Conservation (phyloP, 1,284 basidiomycete genomes). For the Salmacisia buchloeana region DNA sequence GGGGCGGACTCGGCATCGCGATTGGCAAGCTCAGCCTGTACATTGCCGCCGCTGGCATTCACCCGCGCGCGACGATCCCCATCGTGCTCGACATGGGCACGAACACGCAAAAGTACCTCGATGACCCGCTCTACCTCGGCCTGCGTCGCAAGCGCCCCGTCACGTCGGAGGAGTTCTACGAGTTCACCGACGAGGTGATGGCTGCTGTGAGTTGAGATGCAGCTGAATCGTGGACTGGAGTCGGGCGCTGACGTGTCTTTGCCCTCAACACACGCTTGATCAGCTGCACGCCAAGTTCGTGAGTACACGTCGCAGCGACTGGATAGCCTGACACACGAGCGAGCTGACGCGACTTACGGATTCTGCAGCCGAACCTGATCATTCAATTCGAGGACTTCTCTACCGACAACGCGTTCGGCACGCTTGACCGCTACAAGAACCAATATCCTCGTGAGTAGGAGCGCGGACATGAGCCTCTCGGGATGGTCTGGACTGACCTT, state of each 20-base stretch:
- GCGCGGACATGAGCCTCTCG: too few relatives aligned
- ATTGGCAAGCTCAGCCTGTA: constrained; percentile 90
- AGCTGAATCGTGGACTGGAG: not conserved
- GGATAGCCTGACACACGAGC: too few relatives aligned
- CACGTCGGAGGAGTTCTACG: constrained; percentile 51
- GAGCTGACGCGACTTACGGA: too few relatives aligned
- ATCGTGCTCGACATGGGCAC: constrained; percentile 70
- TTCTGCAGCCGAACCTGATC: constrained; percentile 68
- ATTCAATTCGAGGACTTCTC: constrained; percentile 72
- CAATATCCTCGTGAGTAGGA: not conserved
- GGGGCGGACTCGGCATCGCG: constrained; percentile 72
- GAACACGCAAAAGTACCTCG: constrained; percentile 72
- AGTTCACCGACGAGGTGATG: constrained; percentile 93
- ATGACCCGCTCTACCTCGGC: constrained; percentile 86
- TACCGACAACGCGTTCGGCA: constrained; percentile 47
- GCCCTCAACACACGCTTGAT: not conserved
- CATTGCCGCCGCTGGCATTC: constrained; percentile 80
- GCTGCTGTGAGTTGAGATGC: constrained; percentile 58
- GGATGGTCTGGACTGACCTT: constrained; percentile 56
- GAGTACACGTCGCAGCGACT: too few relatives aligned
- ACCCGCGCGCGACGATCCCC: constrained; percentile 75
- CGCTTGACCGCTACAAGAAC: constrained; percentile 40
- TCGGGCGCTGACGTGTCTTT: not conserved
- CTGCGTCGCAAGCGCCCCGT: constrained; percentile 52
- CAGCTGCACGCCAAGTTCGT: constrained; percentile 9